Evolutionary conservation across 2,329 filamentous ascomycete species (phyloP).

Genomic region (Diaporthe ampelina): DNA sequence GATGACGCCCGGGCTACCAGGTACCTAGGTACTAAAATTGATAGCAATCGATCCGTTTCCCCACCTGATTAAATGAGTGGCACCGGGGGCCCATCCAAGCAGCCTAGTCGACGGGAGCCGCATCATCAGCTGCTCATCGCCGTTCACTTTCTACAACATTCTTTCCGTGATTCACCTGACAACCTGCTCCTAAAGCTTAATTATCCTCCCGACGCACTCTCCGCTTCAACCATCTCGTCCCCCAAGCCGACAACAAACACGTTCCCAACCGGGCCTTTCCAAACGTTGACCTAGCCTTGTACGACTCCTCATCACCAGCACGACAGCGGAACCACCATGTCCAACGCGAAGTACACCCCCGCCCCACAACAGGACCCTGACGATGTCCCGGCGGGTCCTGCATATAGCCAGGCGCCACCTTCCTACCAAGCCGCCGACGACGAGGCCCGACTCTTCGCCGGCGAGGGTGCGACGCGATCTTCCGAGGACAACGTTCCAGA

Average conservation of each 20-base stretch:
- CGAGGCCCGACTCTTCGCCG: slow-evolving; percentile 66
- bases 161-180: slow-evolving; percentile 35
- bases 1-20: too few species aligned
- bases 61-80: slow-evolving; percentile 32
- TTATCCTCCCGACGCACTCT: neutral
- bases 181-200: slow-evolving; percentile 15
- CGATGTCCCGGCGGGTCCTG: slow-evolving; percentile 84
- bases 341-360: slow-evolving; percentile 84
- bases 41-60: slow-evolving; percentile 26
- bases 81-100: slow-evolving; percentile 25
- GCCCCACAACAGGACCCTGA: slow-evolving; percentile 91
- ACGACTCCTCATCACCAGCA: neutral
- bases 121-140: slow-evolving; percentile 39
- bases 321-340: slow-evolving; percentile 44
- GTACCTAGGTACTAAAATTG: slow-evolving; percentile 6
- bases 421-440: slow-evolving; percentile 64
- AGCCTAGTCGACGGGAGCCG: slow-evolving; percentile 33
- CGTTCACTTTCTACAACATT: slow-evolving; percentile 40
- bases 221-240: neutral
- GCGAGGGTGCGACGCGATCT: slow-evolving; percentile 75
- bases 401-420: slow-evolving; percentile 72
- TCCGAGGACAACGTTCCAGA: slow-evolving; percentile 95
- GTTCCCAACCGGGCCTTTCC: neutral
- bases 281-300: neutral
- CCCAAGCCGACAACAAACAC: neutral